Evolutionary conservation across 2,329 filamentous ascomycete species (phyloP), one percentile per base, ranked within the genome.

Genomic region (Aspergillus novofumigatus): DNA sequence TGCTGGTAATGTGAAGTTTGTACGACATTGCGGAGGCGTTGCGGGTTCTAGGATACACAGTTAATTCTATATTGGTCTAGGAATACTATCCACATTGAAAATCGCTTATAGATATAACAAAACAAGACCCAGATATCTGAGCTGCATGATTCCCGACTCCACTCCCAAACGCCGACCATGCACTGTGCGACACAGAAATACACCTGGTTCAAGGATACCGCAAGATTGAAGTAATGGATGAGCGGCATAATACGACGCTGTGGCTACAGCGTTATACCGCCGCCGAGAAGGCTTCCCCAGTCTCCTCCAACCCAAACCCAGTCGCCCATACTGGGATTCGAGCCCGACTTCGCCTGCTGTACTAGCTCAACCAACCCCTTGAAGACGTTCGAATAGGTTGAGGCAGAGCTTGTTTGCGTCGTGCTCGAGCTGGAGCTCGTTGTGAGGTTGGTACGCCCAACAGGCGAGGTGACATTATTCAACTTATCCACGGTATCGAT

Each of bases 401-500:
- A 66, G 11, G 63, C 67, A 26, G 61, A 63, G 48, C 65, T 71
- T 20, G 64, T 65, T 23, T 64, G 54, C n/a, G 58, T 59, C 8
- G 67, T 65, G 23, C 72, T 70, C 6, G 44, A 14, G 32, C 32
- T 35, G 4, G 44, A 47, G 23, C 44, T 47, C 10, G 44, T 25
- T 47, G 20, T 47, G 10, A 73, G 60, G 8, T 71, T 60, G 52
- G 63, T 73, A 41, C 81, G 73, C 10, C 80, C 81, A 6, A 78
- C 72, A 1, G 78, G 67, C 28, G 70, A 65, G 6, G 69, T 72
- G n/a, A 84, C 77, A 4, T 77, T 75, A 70, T 93, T 93, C 67
- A 91, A 72, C 49, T 66, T 73, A 73, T 94, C 90, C 2, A 89
- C 86, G 0, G 86, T 86, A 6, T 80, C 78, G 54, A 94, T 84